Evolutionary conservation across 2,329 filamentous ascomycete species (phyloP).

Genomic region (Pseudogymnoascus sp.): DNA sequence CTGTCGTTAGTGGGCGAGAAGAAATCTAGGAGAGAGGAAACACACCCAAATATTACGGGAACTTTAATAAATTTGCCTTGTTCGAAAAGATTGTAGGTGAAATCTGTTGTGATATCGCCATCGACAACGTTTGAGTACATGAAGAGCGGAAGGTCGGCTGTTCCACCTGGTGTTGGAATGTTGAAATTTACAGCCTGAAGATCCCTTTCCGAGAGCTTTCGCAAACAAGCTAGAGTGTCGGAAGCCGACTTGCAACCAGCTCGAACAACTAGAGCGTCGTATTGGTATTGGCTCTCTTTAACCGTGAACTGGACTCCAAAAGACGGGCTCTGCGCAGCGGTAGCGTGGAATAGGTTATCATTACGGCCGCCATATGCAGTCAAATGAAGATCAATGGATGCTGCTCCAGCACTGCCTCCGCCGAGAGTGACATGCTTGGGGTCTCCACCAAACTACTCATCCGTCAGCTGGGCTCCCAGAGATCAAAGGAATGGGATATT

Average conservation of each 20-base stretch:
- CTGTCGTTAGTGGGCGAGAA: not conserved
- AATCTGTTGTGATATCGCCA: constrained; percentile 42
- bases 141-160: constrained; percentile 35
- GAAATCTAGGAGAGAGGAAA: not conserved
- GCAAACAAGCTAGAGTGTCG: constrained; percentile 40
- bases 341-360: constrained; percentile 43
- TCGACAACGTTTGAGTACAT: constrained; percentile 51
- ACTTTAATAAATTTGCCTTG: constrained; percentile 46
- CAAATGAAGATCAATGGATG: constrained; percentile 57
- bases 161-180: constrained; percentile 31
- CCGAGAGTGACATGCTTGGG: constrained; percentile 60
- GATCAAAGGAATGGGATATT: not conserved
- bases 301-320: constrained; percentile 42
- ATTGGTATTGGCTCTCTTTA: constrained; percentile 44
- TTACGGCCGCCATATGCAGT: constrained; percentile 45
- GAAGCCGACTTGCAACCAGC: constrained; percentile 34
- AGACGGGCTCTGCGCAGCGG: constrained; percentile 43
- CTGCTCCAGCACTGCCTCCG: constrained; percentile 61
- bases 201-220: constrained; percentile 33
- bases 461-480: constrained; percentile 9
- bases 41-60: constrained; percentile 41
- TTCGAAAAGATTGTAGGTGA: constrained; percentile 42
- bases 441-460: constrained; percentile 57
- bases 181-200: constrained; percentile 38
- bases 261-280: constrained; percentile 39